Evolutionary conservation across 108 stramenopile genomes (phyloP).

Genomic region (Mediolabrus comicus): DNA sequence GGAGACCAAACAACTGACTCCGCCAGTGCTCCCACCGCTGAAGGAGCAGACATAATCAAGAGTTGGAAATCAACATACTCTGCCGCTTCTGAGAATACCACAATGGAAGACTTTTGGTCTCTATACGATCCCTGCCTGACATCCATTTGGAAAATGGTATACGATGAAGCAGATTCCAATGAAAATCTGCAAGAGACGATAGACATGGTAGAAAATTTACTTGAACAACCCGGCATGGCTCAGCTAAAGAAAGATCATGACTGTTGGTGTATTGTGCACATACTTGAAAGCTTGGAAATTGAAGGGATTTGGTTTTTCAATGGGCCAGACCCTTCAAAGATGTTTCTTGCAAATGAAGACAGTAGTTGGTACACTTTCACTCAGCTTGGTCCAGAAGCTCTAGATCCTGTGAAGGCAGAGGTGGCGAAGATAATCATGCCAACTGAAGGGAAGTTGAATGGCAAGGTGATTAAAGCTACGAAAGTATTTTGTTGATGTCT

Average conservation of each 20-base stretch:
- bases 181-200: conserved; percentile 17
- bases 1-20: neutral
- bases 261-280: conserved; percentile 13
- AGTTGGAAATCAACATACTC: neutral
- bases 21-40: neutral
- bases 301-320: conserved; percentile 26
- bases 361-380: conserved; percentile 22
- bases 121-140: conserved; percentile 3
- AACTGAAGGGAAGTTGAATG: conserved; percentile 5
- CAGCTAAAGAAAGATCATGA: neutral
- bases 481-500: neutral
- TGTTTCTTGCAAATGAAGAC: conserved; percentile 26
- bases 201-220: neutral
- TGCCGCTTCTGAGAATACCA: neutral
- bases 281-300: conserved; percentile 16
- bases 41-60: neutral
- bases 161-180: conserved; percentile 31
- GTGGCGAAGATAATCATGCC: conserved; percentile 10
- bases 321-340: conserved; percentile 12
- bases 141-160: conserved; percentile 25
- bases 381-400: conserved; percentile 19
- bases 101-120: conserved; percentile 2
- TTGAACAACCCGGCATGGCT: neutral
- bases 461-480: neutral
- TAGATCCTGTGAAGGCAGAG: conserved; percentile 18